phyloP scores from a whole-genome alignment of 371 early-diverging fungal species.

The Mucor irregularis region DNA sequence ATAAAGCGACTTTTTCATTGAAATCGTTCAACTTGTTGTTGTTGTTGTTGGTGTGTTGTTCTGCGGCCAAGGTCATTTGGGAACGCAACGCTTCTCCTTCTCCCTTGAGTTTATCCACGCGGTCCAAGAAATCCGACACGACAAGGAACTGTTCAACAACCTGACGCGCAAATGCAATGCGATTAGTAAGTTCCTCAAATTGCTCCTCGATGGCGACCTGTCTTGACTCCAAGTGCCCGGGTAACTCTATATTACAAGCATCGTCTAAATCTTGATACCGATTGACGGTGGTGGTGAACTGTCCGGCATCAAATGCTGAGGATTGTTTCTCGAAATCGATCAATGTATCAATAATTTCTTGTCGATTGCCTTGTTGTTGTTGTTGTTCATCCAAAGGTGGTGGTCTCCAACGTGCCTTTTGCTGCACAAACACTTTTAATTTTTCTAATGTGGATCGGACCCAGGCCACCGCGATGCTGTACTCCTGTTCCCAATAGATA shows the following conservation, averaged over 20 bases:
- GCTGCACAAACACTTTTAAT: constrained; percentile 24
- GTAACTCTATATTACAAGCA: constrained; percentile 36
- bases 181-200: constrained; percentile 37
- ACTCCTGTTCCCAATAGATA: constrained; percentile 49
- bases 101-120: constrained; percentile 25
- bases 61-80: constrained; percentile 21
- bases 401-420: constrained; percentile 36
- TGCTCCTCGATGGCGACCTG: constrained; percentile 49
- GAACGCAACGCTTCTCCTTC: constrained; percentile 28
- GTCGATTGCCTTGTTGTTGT: background rate
- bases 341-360: constrained; percentile 22
- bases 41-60: background rate
- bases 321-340: constrained; percentile 34
- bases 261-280: constrained; percentile 53
- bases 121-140: constrained; percentile 36
- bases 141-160: constrained; percentile 48
- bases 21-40: constrained; percentile 13
- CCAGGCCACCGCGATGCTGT: constrained; percentile 27
- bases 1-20: constrained; percentile 25
- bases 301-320: constrained; percentile 39
- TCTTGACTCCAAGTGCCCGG: constrained; percentile 42
- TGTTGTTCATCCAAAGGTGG: background rate
- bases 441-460: constrained; percentile 23
- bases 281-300: constrained; percentile 39
- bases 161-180: constrained; percentile 42